Percentiles rank a stretch among this genome's conserved stretches.
Evolutionary conservation across 495 filamentous ascomycete species (phyloP).

Genomic region (Lentithecium fluviatile): DNA sequence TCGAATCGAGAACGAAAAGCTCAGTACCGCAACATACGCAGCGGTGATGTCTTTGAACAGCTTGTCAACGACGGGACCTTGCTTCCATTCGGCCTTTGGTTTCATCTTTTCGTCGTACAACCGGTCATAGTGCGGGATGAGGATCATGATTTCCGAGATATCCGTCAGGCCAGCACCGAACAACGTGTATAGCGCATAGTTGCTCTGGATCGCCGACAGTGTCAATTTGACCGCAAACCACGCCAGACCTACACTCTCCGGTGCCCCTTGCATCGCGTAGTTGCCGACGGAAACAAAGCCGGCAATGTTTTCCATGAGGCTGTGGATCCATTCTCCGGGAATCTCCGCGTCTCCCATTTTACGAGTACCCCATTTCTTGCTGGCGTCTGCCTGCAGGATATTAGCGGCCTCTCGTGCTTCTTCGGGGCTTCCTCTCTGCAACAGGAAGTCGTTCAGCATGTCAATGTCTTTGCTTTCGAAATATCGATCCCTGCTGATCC

Average conservation of each 20-base stretch:
- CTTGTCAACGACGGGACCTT: conserved; percentile 4
- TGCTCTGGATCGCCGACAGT: conserved; percentile 16
- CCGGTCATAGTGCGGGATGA: conserved; percentile 14
- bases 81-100: conserved; percentile 1
- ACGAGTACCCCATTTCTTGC: not conserved
- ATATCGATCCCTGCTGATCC: not conserved
- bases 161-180: conserved; percentile 10
- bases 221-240: conserved; percentile 21
- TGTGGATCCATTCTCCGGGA: conserved; percentile 2
- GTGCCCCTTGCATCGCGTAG: conserved; percentile 19
- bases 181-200: conserved; percentile 15
- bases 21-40: conserved; percentile 15
- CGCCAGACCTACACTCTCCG: conserved; percentile 22
- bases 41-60: conserved; percentile 14
- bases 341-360: not conserved
- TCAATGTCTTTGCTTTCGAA: not conserved
- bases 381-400: not conserved
- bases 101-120: conserved; percentile 18
- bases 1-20: conserved; percentile 12
- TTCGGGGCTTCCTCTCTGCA: not conserved
- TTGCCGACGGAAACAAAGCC: conserved; percentile 13
- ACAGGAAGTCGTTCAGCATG: not conserved
- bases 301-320: conserved; percentile 15
- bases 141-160: conserved; percentile 16
- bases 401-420: not conserved